These are phyloP conservation scores for Diatrype stigma DNA, from an alignment of 2,329 filamentous ascomycete species.

Conservation along the genomic window DNA sequence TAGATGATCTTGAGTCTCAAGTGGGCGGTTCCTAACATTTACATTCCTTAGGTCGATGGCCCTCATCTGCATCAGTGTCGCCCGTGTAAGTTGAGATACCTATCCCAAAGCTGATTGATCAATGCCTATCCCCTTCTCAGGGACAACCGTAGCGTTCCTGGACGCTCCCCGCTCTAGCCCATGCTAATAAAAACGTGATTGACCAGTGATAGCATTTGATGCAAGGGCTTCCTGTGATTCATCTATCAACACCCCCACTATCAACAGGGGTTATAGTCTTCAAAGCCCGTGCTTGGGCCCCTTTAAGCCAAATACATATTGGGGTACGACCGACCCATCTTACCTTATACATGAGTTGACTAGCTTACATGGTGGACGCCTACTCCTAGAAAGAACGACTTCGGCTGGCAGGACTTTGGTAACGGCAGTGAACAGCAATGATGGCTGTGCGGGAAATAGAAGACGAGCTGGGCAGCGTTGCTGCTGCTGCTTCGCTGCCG, in stretches of 20 bases:
- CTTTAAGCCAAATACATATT: slow-evolving; percentile 13
- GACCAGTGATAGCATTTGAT: not conserved
- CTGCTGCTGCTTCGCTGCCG: slow-evolving; percentile 57
- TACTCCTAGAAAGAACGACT: slow-evolving; percentile 1
- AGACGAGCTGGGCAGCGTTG: slow-evolving; percentile 54
- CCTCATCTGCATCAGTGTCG: not conserved
- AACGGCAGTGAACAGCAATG: slow-evolving; percentile 11
- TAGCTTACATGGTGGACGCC: not conserved
- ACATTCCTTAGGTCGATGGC: not conserved
- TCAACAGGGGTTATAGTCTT: slow-evolving; percentile 13
- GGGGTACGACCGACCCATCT: slow-evolving; percentile 6
- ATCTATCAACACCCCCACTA: slow-evolving; percentile 8
- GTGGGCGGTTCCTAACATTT: not conserved
- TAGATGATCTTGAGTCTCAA: not conserved
- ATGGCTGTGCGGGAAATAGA: slow-evolving; percentile 62
- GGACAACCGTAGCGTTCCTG: not conserved
- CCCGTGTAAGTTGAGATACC: not conserved
- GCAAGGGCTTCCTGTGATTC: not conserved
- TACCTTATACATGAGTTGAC: not conserved
- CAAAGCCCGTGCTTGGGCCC: slow-evolving; percentile 14
- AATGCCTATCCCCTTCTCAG: not conserved
- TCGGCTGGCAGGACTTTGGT: slow-evolving; percentile 10
- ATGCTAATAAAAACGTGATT: not conserved
- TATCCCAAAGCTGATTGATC: not conserved
- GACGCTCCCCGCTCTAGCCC: not conserved